Evolutionary conservation across 768 basidiomycete genomes (phyloP).

Genomic region (Podaxis rugospora): DNA sequence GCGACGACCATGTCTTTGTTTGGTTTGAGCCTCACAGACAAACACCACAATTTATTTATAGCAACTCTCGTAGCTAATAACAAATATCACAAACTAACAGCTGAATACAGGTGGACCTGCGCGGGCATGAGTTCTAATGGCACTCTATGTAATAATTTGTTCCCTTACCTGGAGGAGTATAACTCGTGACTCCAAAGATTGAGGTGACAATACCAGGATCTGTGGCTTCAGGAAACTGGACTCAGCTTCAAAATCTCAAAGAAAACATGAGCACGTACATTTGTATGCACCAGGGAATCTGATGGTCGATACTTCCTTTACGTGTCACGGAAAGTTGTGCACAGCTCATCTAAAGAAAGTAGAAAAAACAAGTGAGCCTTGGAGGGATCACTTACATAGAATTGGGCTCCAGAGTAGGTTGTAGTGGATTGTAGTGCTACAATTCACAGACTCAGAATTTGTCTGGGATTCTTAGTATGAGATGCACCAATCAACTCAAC

Average conservation of each 20-base stretch:
- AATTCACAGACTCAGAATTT: background rate
- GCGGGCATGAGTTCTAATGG: background rate
- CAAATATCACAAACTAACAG: constrained; percentile 16
- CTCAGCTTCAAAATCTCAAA: constrained; percentile 26
- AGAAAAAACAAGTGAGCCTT: background rate
- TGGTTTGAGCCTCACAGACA: background rate
- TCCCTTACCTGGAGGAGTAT: constrained; percentile 32
- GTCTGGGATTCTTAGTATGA: background rate
- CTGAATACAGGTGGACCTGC: constrained; percentile 27
- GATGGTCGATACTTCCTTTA: constrained; percentile 39
- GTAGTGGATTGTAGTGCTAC: constrained; percentile 40
- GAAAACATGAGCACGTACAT: constrained; percentile 16
- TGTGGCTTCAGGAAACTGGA: constrained; percentile 20
- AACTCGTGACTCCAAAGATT: constrained; percentile 30
- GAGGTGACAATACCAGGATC: constrained; percentile 40
- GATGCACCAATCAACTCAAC: constrained; percentile 46
- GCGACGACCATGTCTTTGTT: background rate
- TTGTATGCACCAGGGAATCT: constrained; percentile 45
- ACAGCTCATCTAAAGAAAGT: constrained; percentile 36
- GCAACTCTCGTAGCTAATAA: background rate
- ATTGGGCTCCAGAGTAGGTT: constrained; percentile 51
- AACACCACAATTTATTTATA: background rate
- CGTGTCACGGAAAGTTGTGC: constrained; percentile 38
- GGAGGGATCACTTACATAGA: constrained; percentile 38
- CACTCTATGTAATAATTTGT: constrained; percentile 1